Evolutionary conservation across 495 filamentous ascomycete species (phyloP).

Genomic region (Tuber melanosporum): DNA sequence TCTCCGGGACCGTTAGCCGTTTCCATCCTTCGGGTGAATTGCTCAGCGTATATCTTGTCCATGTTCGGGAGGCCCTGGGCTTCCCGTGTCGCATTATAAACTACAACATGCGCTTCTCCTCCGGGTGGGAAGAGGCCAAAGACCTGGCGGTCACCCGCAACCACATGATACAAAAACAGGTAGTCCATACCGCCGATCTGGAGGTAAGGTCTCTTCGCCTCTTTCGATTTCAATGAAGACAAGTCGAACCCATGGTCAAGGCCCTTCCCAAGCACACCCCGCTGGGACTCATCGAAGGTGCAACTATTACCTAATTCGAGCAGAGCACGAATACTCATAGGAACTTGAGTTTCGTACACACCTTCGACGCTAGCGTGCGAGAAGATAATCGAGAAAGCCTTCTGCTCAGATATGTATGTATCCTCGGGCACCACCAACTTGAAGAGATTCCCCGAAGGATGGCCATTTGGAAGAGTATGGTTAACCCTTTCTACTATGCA

Average conservation of each 20-base stretch:
- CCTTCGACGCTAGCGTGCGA: slow-evolving; percentile 93
- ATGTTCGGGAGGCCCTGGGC: slow-evolving; percentile 77
- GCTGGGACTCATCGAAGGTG: slow-evolving; percentile 85
- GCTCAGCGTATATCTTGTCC: slow-evolving; percentile 81
- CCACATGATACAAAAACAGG: slow-evolving; percentile 85
- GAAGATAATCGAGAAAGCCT: slow-evolving; percentile 74
- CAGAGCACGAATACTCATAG: slow-evolving; percentile 73
- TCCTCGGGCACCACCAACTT: slow-evolving; percentile 86
- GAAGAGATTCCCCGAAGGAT: slow-evolving; percentile 88
- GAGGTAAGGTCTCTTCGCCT: slow-evolving; percentile 66
- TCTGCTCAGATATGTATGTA: slow-evolving; percentile 70
- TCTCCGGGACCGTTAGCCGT: slow-evolving; percentile 66
- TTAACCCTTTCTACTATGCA: slow-evolving; percentile 86
- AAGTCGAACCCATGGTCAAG: slow-evolving; percentile 92
- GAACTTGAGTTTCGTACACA: slow-evolving; percentile 89
- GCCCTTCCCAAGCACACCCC: slow-evolving; percentile 85
- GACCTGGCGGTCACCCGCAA: slow-evolving; percentile 80
- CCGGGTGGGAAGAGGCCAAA: slow-evolving; percentile 88
- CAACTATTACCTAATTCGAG: slow-evolving; percentile 87
- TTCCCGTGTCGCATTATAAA: slow-evolving; percentile 71
- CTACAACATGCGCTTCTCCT: slow-evolving; percentile 73
- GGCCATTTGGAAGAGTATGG: slow-evolving; percentile 89
- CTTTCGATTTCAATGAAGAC: slow-evolving; percentile 60
- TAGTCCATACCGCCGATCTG: slow-evolving; percentile 63
- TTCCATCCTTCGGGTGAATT: slow-evolving; percentile 56